A percentile compares a stretch with the other conserved stretches of the same genome.
Conservation (phyloP, 169 alveolate species). For the Theileria orientalis region DNA sequence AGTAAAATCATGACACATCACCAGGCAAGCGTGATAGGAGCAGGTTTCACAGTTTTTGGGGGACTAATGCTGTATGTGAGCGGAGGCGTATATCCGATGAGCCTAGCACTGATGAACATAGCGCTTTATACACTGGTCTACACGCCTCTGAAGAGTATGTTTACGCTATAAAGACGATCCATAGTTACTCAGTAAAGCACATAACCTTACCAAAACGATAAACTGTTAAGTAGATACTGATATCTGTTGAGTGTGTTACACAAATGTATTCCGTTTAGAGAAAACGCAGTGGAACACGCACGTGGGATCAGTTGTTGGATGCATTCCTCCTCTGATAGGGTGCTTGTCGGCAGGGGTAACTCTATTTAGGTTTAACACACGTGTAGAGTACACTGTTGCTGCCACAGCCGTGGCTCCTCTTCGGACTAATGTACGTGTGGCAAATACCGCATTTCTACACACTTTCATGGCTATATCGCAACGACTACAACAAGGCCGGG, state of each 20-base stretch:
- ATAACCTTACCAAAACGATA: too few species aligned
- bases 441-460: slow-evolving; percentile 79
- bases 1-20: slow-evolving; percentile 31
- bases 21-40: slow-evolving; percentile 40
- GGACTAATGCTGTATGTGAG: slow-evolving; percentile 35
- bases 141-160: slow-evolving; percentile 56
- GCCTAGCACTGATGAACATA: slow-evolving; percentile 48
- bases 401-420: slow-evolving; percentile 72
- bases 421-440: slow-evolving; percentile 73
- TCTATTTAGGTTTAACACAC: not conserved
- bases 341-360: slow-evolving; percentile 72
- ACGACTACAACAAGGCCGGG: slow-evolving; percentile 72
- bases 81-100: slow-evolving; percentile 34
- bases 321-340: slow-evolving; percentile 78
- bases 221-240: not conserved
- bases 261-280: slow-evolving; percentile 12
- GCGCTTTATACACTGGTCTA: slow-evolving; percentile 53
- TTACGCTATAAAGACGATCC: not conserved
- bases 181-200: too few species aligned
- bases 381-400: slow-evolving; percentile 27
- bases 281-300: slow-evolving; percentile 77
- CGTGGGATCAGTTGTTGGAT: slow-evolving; percentile 79
- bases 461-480: slow-evolving; percentile 76
- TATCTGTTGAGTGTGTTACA: not conserved
- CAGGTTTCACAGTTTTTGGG: slow-evolving; percentile 33